Base-by-base conservation (phyloP, 306 rosid genomes). In the Acacia acuminata region DNA sequence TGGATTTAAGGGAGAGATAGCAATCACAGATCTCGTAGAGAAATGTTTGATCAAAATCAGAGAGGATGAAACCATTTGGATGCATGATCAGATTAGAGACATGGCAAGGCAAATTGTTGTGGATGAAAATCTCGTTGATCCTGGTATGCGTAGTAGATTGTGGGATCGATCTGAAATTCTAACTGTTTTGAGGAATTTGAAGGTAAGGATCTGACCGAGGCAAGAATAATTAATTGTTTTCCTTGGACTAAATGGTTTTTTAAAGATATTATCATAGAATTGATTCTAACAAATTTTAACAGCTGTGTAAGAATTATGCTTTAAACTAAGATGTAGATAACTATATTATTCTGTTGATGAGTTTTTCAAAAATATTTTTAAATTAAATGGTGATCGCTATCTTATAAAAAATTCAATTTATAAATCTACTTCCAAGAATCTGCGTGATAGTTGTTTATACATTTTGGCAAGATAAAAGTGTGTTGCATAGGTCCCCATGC, bases 61-160 rank as follows among this genome's bases (percentile, higher is more conserved):
- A n/a, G 24, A 44, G 25, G 86, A 84, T 1, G 76, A 80, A 12
- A 77, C 73, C 2, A 22, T 92, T 77, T 85, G 89, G 90, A 85
- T 91, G 92, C 97, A 92, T 40, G 94, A 92, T 76, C 94, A 92
- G 65, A 68, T 92, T 68, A 89, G 91, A 79, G 93, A 91, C 77
- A 88, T 89, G 97, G 94, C 91, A 20, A 82, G 89, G 56, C 92
- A 92, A 64, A 92, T 92, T 65, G 92, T 89, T 55, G 2, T 40
- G 13, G 51, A 69, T 40, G 74, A 69, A 69, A 42, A 42, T 15
- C 63, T 60, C 38, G 73, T 7, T 0, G 78, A 91, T 79, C 88
- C 85, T 7, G 84, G 92, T 66, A 70, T 72, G 86, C 90, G 90
- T 40, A 90, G 89, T 56, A 84, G 97, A 67, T 64, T 92, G 47